phyloP scores from a whole-genome alignment of 176 grass and related monocot genomes.

The Aegilops speltoides region DNA sequence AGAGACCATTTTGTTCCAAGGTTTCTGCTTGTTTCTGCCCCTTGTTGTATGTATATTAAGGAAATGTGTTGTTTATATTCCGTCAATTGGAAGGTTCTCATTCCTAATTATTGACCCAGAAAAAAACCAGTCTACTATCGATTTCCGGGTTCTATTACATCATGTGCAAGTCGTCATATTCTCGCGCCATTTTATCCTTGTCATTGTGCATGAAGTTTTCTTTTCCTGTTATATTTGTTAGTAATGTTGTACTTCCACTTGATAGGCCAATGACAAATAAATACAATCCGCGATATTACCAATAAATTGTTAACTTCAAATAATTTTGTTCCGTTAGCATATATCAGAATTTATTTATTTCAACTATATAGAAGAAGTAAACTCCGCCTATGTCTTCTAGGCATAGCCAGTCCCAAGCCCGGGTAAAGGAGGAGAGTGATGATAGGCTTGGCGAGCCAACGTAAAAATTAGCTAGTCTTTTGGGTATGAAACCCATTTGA shows the following conservation, averaged over 20 bases:
- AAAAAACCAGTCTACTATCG: neutral
- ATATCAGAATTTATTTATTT: neutral
- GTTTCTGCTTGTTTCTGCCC: slow-evolving; percentile 26
- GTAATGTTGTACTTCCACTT: neutral
- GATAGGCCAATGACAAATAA: neutral
- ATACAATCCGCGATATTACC: neutral
- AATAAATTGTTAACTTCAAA: neutral
- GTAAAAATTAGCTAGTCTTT: no score
- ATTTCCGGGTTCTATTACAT: neutral
- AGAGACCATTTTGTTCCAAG: slow-evolving; percentile 39
- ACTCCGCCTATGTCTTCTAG: no score
- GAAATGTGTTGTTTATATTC: neutral
- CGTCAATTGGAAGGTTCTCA: neutral
- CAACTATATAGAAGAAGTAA: neutral
- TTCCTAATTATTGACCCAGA: neutral
- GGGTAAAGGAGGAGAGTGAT: no score
- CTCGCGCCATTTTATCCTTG: neutral
- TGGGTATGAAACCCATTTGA: no score
- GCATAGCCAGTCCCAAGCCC: no score
- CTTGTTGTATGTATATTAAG: slow-evolving; percentile 32
- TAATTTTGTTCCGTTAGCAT: neutral
- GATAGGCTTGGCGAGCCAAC: no score
- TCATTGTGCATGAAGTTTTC: neutral
- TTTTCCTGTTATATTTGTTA: neutral
- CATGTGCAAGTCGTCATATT: neutral